A percentile compares a stretch with the other conserved stretches of the same genome.
phyloP scores from a whole-genome alignment of 805 yeast genomes.

The Saccharomycopsis sp. region DNA sequence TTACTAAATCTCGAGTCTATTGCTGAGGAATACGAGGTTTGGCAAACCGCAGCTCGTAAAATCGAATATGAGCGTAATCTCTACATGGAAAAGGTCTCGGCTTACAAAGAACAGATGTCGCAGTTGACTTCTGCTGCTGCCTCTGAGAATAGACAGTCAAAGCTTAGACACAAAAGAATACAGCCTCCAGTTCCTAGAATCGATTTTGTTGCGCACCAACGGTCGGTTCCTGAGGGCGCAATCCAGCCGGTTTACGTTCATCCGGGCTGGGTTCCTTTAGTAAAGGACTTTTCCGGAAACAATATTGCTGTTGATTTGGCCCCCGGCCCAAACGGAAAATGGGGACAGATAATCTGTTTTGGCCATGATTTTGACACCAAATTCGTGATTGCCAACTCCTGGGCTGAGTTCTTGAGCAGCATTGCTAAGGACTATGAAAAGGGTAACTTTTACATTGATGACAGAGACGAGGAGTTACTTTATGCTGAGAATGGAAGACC shows the following conservation, averaged over 20 bases:
- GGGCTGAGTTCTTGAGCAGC: slow-evolving; percentile 79
- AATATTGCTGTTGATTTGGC: slow-evolving; percentile 86
- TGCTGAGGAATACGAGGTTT: slow-evolving; percentile 71
- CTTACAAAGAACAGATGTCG: slow-evolving; percentile 21
- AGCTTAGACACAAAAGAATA: slow-evolving; percentile 11
- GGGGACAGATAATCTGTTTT: slow-evolving; percentile 89
- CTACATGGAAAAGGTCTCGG: slow-evolving; percentile 15
- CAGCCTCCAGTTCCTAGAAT: slow-evolving; percentile 28
- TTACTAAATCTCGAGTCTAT: slow-evolving; percentile 77
- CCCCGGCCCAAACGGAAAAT: slow-evolving; percentile 70
- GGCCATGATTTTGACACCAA: slow-evolving; percentile 94
- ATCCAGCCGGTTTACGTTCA: slow-evolving; percentile 77
- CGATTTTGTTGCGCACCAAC: slow-evolving; percentile 32
- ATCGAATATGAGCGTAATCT: slow-evolving; percentile 27
- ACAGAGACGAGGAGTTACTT: slow-evolving; percentile 52
- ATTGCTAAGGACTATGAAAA: slow-evolving; percentile 83
- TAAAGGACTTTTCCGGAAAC: slow-evolving; percentile 85
- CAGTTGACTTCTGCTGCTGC: slow-evolving; percentile 23
- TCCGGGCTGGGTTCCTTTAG: slow-evolving; percentile 86
- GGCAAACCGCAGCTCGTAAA: slow-evolving; percentile 68
- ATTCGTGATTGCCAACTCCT: slow-evolving; percentile 76
- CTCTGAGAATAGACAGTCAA: slow-evolving; percentile 22
- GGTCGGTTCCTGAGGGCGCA: slow-evolving; percentile 70
- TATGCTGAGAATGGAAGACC: slow-evolving; percentile 69
- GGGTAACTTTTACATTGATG: slow-evolving; percentile 72